Base-by-base conservation (phyloP, 1,284 basidiomycete species). In the Mycosarcoma mackinlayi region DNA sequence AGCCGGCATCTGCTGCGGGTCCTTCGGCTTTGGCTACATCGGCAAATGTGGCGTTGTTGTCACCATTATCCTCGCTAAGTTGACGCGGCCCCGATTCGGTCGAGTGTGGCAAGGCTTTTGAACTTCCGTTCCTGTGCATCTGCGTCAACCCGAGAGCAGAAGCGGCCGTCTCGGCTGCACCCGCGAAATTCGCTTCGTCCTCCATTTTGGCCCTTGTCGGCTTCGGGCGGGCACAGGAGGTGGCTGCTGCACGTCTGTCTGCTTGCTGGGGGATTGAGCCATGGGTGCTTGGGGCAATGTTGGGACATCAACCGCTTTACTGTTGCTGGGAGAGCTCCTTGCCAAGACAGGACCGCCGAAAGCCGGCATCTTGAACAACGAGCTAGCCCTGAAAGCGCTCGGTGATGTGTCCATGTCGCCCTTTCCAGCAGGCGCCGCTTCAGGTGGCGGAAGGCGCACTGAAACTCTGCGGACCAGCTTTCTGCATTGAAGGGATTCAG, bases 401-500 rank as follows among this genome's bases (percentile, higher is more conserved):
- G 68, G 63, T 21, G 63, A 66, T 1, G 51, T 59, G 28, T 62
- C 58, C 2, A 37, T 48, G 21, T 54, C 50, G 37, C 40, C 38
- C 37, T 47, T 49, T 7, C 47, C 11, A 4, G 45, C 48, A 21
- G 48, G 9, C 2, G 16, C 16, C 5, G 46, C 27, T 28, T 61
- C 52, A 5, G 58, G 42, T 14, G 52, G 59, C 1, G 53, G 49
- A n/a, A 38, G 73, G 70, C 11, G 73, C 76, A 42, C 67, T 72
- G 48, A 76, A 74, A 42, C 73, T 76, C 56, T 78, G 74, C 30
- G 74, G 74, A 14, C 55, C 60, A 4, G 64, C 55, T 40, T 69
- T 75, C 34, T 77, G 72, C 60, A 71, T 75, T 3, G 73, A 62
- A 4, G 72, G 77, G 23, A 79, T 79, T 0, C 77, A 3, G 77